A percentile compares a stretch with the other conserved stretches of the same genome.
phyloP scores from a whole-genome alignment of 805 yeast genomes.

The Candida pseudoglaebosa region DNA sequence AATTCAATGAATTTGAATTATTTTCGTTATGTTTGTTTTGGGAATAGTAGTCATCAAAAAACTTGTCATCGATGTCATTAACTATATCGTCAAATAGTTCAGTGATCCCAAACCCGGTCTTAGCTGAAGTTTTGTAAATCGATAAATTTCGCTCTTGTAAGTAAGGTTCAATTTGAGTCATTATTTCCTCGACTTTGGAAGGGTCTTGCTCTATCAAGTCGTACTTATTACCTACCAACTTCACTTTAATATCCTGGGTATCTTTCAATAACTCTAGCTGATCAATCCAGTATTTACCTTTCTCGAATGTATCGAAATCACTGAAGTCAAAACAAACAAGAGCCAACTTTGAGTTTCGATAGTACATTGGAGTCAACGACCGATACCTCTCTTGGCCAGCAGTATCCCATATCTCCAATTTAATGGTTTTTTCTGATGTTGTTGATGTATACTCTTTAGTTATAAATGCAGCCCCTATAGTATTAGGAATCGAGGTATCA shows the following conservation, averaged over 20 bases:
- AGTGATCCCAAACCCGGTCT: slow-evolving; percentile 58
- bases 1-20: neutral
- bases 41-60: neutral
- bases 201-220: slow-evolving; percentile 47
- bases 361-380: slow-evolving; percentile 79
- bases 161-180: slow-evolving; percentile 3
- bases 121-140: slow-evolving; percentile 58
- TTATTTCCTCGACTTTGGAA: slow-evolving; percentile 1
- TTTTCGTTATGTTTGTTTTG: no score
- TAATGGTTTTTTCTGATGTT: slow-evolving; percentile 37
- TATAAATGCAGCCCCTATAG: slow-evolving; percentile 98
- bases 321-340: slow-evolving; percentile 84
- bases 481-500: slow-evolving; percentile 78
- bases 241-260: slow-evolving; percentile 24
- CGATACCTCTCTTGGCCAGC: slow-evolving; percentile 83
- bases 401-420: slow-evolving; percentile 82
- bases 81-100: slow-evolving; percentile 31
- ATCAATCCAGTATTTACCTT: slow-evolving; percentile 88
- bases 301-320: slow-evolving; percentile 46
- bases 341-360: slow-evolving; percentile 67
- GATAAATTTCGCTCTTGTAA: slow-evolving; percentile 11
- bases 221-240: slow-evolving; percentile 77
- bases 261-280: slow-evolving; percentile 48
- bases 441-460: slow-evolving; percentile 55
- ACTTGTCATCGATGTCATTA: slow-evolving; percentile 18